Base-by-base conservation (phyloP, 306 rosid genomes). In the Vicia sativa region DNA sequence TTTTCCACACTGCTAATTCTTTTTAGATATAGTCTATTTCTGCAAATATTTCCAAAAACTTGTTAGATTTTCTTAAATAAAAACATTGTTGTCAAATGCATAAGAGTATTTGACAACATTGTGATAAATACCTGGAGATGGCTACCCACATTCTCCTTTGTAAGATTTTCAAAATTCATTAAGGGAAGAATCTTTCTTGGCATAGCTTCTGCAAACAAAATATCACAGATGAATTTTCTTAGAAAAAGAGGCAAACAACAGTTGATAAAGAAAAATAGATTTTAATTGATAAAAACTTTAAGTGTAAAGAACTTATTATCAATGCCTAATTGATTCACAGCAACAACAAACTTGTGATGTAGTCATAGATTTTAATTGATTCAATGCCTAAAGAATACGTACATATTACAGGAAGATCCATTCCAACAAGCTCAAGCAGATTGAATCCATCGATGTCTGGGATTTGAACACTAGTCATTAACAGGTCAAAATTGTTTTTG, bases 371-470 rank as follows among this genome's bases (percentile, higher is more conserved):
- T 93, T 93, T 65, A 23, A 23, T 23, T 2, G 26, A 23, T 23
- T n/a, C n/a, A 23, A 23, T 1, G 26, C 26, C 2, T n/a, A 23
- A 23, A 73, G 71, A 74, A 8, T 65, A 4, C 88, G 83, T 77
- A 93, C 98, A 90, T 75, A 93, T 90, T 71, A 93, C 98, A 61
- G 98, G 98, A 61, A 93, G 91, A 78, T 90, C 96, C 62, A 93
- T 91, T 55, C 98, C 93, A 38, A 93, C 89, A 34, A 84, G 93
- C 84, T 93, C 96, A 62, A 93, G 96, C 67, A 93, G 80, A 87
- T 87, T 93, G 70, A 93, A 93, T 65, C 98, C 96, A 81, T 93
- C 98, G 96, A 93, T 93, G 84, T 93, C 97, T 38, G 98, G 98
- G 97, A 90, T 93, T 60, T 93, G 91, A 13, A 93, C 98, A 77